phyloP scores from a whole-genome alignment of 352 stramenopile genomes.

The Pythium rhizo-oryzae region DNA sequence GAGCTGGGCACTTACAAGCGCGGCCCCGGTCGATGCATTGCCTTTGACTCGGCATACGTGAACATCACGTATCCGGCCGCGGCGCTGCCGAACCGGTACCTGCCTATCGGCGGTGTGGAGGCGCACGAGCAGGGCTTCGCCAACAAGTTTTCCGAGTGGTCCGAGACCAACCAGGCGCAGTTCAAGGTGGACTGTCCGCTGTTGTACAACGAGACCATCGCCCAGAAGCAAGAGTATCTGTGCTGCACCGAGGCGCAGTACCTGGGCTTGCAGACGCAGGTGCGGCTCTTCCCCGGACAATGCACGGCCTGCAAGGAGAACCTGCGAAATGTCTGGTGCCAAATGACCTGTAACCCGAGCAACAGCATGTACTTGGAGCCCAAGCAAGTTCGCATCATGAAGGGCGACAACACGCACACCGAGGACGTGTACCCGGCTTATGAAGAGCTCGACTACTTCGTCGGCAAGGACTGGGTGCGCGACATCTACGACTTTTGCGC shows the following conservation, averaged over 20 bases:
- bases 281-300: constrained; percentile 56
- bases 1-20: constrained; percentile 61
- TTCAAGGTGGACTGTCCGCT: constrained; percentile 73
- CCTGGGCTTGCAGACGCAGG: constrained; percentile 52
- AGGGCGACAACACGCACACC: constrained; percentile 46
- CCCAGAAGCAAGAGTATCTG: constrained; percentile 51
- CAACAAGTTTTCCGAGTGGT: constrained; percentile 81
- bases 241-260: constrained; percentile 87
- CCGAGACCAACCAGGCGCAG: constrained; percentile 49
- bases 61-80: constrained; percentile 37
- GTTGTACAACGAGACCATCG: constrained; percentile 68
- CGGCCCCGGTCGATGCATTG: constrained; percentile 47
- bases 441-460: constrained; percentile 70
- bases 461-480: constrained; percentile 63
- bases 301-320: constrained; percentile 79
- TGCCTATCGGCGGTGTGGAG: constrained; percentile 60
- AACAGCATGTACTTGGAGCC: constrained; percentile 81
- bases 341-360: constrained; percentile 78
- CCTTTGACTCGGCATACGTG: constrained; percentile 71
- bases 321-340: constrained; percentile 78
- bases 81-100: constrained; percentile 60
- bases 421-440: constrained; percentile 66
- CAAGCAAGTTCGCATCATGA: constrained; percentile 62
- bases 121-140: constrained; percentile 54
- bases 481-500: constrained; percentile 80